Evolutionary conservation across 2,329 filamentous ascomycete genomes (phyloP), one percentile per base, ranked within the genome.

Genomic region (Corniculantispora saksenae): DNA sequence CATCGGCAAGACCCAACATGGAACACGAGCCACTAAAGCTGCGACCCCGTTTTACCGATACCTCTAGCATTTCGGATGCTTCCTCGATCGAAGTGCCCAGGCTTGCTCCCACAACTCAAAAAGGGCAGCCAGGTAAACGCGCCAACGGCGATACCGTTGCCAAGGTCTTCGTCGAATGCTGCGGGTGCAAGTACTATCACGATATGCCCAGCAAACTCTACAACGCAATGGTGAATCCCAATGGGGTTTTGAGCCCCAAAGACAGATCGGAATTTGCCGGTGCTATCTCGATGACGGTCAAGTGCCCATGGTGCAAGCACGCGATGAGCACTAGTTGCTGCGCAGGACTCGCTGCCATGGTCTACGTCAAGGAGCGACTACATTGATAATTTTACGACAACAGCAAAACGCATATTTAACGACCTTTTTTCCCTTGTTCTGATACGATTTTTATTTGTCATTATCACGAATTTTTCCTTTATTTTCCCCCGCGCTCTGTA

Each of bases 241-340:
- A 86, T 55, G 81, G 81, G 4, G 76, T 86, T 15, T 79, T 89
- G 15, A 81, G 82, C 21, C 56, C 71, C 61, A 83, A 85, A 57
- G 79, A 80, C 63, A 75, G 77, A 35, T 75, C 82, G 7, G 85
- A 85, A 0, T 85, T 87, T 51, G 81, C 81, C 50, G 86, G 86
- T 1, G 78, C 83, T 8, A 81, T 89, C 53, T 86, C 83, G 10
- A 88, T 87, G 68, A 85, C 83, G 71, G 85, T 90, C 29, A 86
- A 84, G 69, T 92, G 89, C 73, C 89, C 89, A 10, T 92, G 90
- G 90, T 92, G 90, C 73, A 80, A 81, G 51, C 90, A 92, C 77
- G 84, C 84, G 58, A 91, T 92, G 89, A 88, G 82, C 69, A 89
- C 84, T 17, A 79, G 77, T 65, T 92, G 90, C 76, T 92, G 90